Evolutionary conservation across 164 flowering plant genomes (phyloP), one percentile per base, ranked within the genome.

Genomic region (Nymphaea colorata): DNA sequence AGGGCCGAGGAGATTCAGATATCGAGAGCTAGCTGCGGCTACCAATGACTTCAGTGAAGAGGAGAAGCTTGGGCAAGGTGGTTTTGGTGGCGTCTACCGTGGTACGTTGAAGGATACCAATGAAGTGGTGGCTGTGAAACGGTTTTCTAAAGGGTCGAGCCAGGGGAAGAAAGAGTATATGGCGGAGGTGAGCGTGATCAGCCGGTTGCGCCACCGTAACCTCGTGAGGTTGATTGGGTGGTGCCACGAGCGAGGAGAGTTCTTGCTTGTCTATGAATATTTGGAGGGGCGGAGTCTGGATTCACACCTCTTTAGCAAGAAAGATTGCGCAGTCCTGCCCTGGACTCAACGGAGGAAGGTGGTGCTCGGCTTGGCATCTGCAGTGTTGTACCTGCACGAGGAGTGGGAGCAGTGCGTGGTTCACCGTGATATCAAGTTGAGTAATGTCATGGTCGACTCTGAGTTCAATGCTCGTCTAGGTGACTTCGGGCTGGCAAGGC

Each of bases 261-360:
- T 82, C n/a, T 83, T 88, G 16, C 74, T 88, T 0, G 87, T 85
- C 1, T 85, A 85, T 41, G 87, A 88, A 67, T 84, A 47, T 83
- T 79, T 84, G 86, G 86, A 88, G 0, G 76, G 81, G 59, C 84
- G 88, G 2, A 86, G 91, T 80, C 67, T 88, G 15, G 94, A 88
- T 59, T 79, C 76, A 68, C 74, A 55, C 78, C 67, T 87, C 47
- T 84, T 70, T 16, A 16, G 36, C 36, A 25, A 25, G 1, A 25
- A 25, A 25, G 36, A 25, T 25, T 25, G 36, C 36, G 36, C 36
- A 25, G 36, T 25, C 36, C 36, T 55, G 1, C 53, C 69, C 4
- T 85, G 88, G 88, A 51, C 5, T 2, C 42, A 71, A 15, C 71
- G 88, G 59, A 73, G 79, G 76, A 85, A 77, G 65, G 75, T 83